Conservation (phyloP, 371 early-diverging fungal genomes). For the Mortierella sp. region DNA sequence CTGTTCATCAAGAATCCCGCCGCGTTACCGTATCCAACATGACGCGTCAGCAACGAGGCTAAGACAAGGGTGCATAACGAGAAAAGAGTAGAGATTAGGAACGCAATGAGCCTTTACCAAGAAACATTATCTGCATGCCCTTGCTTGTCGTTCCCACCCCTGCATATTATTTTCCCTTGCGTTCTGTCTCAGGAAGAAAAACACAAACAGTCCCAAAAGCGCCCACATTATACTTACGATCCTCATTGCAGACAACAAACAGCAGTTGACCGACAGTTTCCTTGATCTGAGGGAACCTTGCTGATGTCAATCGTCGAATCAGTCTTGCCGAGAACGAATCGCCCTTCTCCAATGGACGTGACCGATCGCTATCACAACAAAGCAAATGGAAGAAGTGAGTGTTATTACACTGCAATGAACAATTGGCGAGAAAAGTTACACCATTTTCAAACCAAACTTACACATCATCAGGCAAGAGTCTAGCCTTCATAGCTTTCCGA, state of each 20-base stretch:
- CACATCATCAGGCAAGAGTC: conserved; percentile 75
- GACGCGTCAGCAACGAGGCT: conserved; percentile 80
- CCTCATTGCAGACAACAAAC: conserved; percentile 81
- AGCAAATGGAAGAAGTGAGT: no score
- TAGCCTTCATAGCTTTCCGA: conserved; percentile 53
- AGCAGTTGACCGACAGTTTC: conserved; percentile 82
- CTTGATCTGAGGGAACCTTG: conserved; percentile 73
- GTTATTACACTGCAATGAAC: neutral
- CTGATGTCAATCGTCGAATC: conserved; percentile 83
- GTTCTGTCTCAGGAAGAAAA: neutral
- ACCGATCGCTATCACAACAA: conserved; percentile 72
- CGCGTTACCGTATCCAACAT: conserved; percentile 94
- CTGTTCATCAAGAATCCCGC: conserved; percentile 88
- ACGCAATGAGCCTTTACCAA: neutral
- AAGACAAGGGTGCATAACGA: neutral
- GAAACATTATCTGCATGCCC: neutral
- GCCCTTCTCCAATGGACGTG: conserved; percentile 82
- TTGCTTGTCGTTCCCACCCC: neutral
- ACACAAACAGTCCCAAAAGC: neutral
- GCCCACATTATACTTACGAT: conserved; percentile 67
- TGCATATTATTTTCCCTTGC: neutral
- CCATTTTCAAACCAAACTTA: conserved; percentile 57
- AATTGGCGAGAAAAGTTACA: no score
- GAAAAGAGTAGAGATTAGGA: neutral
- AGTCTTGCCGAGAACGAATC: conserved; percentile 72